phyloP scores from a whole-genome alignment of 2,329 filamentous ascomycete species.

The Cladosporium phlei region DNA sequence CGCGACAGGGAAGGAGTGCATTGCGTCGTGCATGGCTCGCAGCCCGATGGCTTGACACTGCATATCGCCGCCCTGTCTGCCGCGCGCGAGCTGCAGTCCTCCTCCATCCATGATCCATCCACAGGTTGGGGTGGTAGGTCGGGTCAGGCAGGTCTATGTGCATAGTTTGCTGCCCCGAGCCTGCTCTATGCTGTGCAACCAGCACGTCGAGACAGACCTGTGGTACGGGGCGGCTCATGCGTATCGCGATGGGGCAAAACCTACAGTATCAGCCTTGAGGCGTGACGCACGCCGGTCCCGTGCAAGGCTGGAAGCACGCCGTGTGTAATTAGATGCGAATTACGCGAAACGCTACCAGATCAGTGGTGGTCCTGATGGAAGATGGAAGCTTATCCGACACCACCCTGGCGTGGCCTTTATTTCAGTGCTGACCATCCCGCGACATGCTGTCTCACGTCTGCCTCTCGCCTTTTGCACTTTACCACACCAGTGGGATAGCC shows the following conservation, averaged over 20 bases:
- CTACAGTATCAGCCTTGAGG: slow-evolving; percentile 5
- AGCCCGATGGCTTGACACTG: neutral
- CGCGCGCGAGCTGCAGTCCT: too few relatives aligned
- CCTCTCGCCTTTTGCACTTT: slow-evolving; percentile 8
- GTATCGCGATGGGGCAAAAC: slow-evolving; percentile 1
- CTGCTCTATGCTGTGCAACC: too few relatives aligned
- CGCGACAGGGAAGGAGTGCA: slow-evolving; percentile 5
- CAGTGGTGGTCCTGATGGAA: neutral
- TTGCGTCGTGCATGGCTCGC: slow-evolving; percentile 2
- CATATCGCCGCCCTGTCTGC: neutral
- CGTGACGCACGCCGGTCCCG: neutral
- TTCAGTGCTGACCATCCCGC: slow-evolving; percentile 7
- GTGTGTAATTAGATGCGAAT: too few relatives aligned
- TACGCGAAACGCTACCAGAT: neutral
- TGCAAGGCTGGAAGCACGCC: slow-evolving; percentile 3
- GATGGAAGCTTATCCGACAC: neutral
- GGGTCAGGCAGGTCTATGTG: too few relatives aligned
- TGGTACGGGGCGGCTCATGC: slow-evolving; percentile 1
- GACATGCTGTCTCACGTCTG: slow-evolving; percentile 10
- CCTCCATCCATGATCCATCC: too few relatives aligned
- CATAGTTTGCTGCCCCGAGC: too few relatives aligned
- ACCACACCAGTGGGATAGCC: slow-evolving; percentile 1
- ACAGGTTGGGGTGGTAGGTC: too few relatives aligned
- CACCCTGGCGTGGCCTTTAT: neutral
- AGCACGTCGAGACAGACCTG: too few relatives aligned